Base-by-base conservation (phyloP, 345 rosid species). In the Corchorus olitorius region DNA sequence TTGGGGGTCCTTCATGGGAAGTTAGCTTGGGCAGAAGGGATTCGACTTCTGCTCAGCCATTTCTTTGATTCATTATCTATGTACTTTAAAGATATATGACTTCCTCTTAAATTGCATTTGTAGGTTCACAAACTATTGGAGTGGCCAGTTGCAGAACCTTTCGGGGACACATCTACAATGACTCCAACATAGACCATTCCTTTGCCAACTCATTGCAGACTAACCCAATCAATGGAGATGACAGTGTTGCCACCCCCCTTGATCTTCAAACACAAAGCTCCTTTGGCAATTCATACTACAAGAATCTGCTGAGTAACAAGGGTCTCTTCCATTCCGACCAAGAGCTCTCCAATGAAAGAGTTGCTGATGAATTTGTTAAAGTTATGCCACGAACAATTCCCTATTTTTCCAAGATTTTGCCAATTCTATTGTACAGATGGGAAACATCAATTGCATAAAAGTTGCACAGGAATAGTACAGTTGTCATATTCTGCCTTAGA, bases 11-110 rank as follows among this genome's bases (percentile, higher is more conserved):
- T 8, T 74, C 75, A 10, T 84, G 88, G 91, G 43, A 77, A 15
- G 89, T 87, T 8, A 48, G 45, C n/a, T 6, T 82, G 55, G 93
- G 89, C 12, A 86, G 89, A 79, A n/a, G 86, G 70, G 87, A 87
- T 48, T 85, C 87, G 2, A 77, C 72, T 3, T 82, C 82, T 12
- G 91, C 88, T 33, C n/a, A 0, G 89, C 27, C 27, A 27, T 27
- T 27, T 27, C 27, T 27, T 27, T 27, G 27, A 27, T 27, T 27
- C 27, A 27, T 27, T 27, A 27, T 0, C 27, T 27, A 0, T 27
- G 27, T 27, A 27, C 27, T 27, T 27, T 27, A 27, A 27, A 27
- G 27, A 27, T 27, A 27, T 27, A 27, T 27, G 27, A 27, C 27
- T 27, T 27, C 27, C 27, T 27, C 27, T 27, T 27, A 27, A 27